phyloP scores from a whole-genome alignment of 2,329 filamentous ascomycete genomes.

The Lasiodiplodia theobromae region DNA sequence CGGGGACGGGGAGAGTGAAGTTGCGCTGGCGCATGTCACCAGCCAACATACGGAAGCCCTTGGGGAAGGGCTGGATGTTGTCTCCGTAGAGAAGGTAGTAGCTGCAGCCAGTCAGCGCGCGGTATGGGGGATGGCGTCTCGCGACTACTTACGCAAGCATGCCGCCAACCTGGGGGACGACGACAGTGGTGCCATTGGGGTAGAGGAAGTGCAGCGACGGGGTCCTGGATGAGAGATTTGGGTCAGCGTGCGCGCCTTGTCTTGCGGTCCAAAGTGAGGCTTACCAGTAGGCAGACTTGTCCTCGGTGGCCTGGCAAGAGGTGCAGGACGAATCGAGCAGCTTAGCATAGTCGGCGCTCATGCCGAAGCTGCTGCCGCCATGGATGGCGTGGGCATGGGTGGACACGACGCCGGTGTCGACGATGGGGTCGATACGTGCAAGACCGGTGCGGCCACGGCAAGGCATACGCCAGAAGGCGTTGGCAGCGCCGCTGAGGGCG shows the following conservation, averaged over 20 bases:
- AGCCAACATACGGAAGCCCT: constrained; percentile 73
- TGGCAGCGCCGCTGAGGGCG: constrained; percentile 51
- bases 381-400: constrained; percentile 71
- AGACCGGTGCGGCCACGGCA: constrained; percentile 67
- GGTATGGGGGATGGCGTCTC: constrained; percentile 39
- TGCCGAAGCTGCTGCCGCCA: constrained; percentile 71
- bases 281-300: constrained; percentile 75
- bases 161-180: constrained; percentile 65
- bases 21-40: constrained; percentile 68
- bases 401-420: constrained; percentile 64
- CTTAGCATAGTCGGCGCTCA: constrained; percentile 67
- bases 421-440: constrained; percentile 71
- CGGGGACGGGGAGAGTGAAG: constrained; percentile 64
- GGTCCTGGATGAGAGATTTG: constrained; percentile 48
- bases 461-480: constrained; percentile 75
- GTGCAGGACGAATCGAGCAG: constrained; percentile 72
- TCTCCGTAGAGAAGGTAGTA: constrained; percentile 85
- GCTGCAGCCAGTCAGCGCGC: constrained; percentile 45
- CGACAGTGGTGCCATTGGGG: constrained; percentile 68
- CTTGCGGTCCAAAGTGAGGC: background rate
- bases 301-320: constrained; percentile 70
- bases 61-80: constrained; percentile 74
- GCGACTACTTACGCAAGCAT: constrained; percentile 38
- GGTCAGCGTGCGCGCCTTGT: background rate
- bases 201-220: constrained; percentile 74